A percentile compares a stretch with the other conserved stretches of the same genome.
Conservation (phyloP, 805 yeast genomes). For the Komagataella populi region DNA sequence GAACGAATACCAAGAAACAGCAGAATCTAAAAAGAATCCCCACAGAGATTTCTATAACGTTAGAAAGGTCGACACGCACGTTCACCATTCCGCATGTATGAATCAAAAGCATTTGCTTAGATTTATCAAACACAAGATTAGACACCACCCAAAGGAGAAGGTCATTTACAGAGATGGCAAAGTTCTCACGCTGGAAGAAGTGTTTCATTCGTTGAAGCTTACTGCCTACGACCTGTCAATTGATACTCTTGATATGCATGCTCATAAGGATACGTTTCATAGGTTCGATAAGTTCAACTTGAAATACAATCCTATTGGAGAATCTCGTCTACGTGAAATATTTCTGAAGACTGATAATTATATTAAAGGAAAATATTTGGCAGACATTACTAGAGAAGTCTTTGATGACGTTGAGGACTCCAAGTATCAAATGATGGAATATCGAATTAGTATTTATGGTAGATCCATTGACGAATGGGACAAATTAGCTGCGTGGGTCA, state of each 20-base stretch:
- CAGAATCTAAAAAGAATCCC: conserved; percentile 83
- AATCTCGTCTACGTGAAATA: conserved; percentile 91
- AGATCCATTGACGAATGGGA: conserved; percentile 89
- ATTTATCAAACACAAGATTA: conserved; percentile 87
- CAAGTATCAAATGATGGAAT: conserved; percentile 95
- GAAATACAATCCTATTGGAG: conserved; percentile 97
- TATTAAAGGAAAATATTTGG: conserved; percentile 77
- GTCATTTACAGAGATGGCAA: conserved; percentile 92
- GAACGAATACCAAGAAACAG: conserved; percentile 86
- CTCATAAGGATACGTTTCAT: conserved; percentile 96
- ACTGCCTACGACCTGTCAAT: conserved; percentile 92
- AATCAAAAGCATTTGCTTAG: conserved; percentile 93
- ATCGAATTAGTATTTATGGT: conserved; percentile 91
- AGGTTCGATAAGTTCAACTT: conserved; percentile 94
- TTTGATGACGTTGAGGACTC: conserved; percentile 88
- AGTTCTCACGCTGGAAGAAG: conserved; percentile 73
- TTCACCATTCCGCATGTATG: conserved; percentile 98
- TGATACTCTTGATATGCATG: conserved; percentile 98
- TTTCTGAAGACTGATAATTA: conserved; percentile 92
- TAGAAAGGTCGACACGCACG: conserved; percentile 95
- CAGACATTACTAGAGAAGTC: conserved; percentile 89
- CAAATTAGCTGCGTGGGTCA: conserved; percentile 86
- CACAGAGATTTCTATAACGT: conserved; percentile 96
- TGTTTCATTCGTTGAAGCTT: conserved; percentile 78
- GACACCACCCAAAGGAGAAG: conserved; percentile 73